These are phyloP conservation scores for Dactylella cylindrospora DNA, from an alignment of 2,329 filamentous ascomycete genomes.

Conservation along the genomic window DNA sequence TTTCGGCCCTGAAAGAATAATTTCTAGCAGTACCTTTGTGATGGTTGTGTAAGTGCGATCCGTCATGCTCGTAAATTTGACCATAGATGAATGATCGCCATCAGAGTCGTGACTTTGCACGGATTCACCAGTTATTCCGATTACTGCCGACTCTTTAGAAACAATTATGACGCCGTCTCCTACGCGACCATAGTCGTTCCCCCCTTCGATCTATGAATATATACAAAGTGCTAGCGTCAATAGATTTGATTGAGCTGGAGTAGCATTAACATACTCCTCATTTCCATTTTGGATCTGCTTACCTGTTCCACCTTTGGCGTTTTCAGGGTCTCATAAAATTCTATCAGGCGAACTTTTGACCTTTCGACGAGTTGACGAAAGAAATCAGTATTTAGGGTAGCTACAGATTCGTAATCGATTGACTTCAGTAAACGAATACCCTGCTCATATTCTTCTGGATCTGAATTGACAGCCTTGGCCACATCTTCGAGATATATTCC, in stretches of 20 bases:
- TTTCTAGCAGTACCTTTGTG: background rate
- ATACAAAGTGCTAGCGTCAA: background rate
- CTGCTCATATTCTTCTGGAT: constrained; percentile 8
- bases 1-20: background rate
- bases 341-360: constrained; percentile 4
- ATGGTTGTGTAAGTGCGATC: constrained; percentile 25
- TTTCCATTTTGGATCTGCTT: background rate
- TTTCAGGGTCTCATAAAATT: constrained; percentile 18
- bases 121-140: constrained; percentile 3
- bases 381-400: constrained; percentile 5
- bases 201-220: background rate
- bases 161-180: constrained; percentile 12
- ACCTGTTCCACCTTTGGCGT: constrained; percentile 23
- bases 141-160: constrained; percentile 15
- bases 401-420: constrained; percentile 11
- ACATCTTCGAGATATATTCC: constrained; percentile 28
- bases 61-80: constrained; percentile 17
- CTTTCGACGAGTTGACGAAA: constrained; percentile 1
- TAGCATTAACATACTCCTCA: background rate
- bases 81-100: constrained; percentile 28
- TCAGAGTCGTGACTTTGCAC: constrained; percentile 8
- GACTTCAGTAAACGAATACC: constrained; percentile 2
- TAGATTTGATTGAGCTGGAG: background rate
- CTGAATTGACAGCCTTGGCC: constrained; percentile 5
- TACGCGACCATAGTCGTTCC: constrained; percentile 1